These are phyloP conservation scores for Xylariaceae sp. DNA, from an alignment of 2,329 filamentous ascomycete genomes.

Conservation along the genomic window DNA sequence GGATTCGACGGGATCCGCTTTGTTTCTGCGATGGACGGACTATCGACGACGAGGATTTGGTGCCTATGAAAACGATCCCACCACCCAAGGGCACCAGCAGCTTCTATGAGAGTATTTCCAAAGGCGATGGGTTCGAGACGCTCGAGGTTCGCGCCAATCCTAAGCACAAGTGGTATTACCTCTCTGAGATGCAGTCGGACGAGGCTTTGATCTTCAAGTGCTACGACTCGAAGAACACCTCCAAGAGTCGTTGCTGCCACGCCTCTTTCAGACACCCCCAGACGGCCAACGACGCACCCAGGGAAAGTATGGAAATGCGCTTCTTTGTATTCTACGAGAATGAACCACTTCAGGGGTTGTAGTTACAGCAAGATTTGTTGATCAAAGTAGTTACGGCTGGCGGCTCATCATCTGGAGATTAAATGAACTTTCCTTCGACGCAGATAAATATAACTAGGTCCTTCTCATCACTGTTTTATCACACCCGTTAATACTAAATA, in stretches of 20 bases:
- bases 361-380: neutral
- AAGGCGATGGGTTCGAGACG: slow-evolving; percentile 20
- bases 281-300: slow-evolving; percentile 1
- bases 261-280: slow-evolving; percentile 11
- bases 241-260: slow-evolving; percentile 25
- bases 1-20: slow-evolving; percentile 21
- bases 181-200: slow-evolving; percentile 20
- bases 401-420: too few relatives aligned
- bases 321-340: slow-evolving; percentile 29
- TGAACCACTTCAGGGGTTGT: slow-evolving; percentile 11
- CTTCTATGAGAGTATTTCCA: slow-evolving; percentile 20
- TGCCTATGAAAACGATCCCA: slow-evolving; percentile 3
- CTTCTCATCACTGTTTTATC: too few relatives aligned
- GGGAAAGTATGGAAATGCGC: slow-evolving; percentile 29
- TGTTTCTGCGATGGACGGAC: slow-evolving; percentile 22
- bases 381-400: too few relatives aligned
- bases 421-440: too few relatives aligned
- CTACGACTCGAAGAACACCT: slow-evolving; percentile 22
- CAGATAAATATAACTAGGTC: too few relatives aligned
- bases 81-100: slow-evolving; percentile 16
- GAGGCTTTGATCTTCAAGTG: slow-evolving; percentile 25
- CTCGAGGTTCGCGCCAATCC: slow-evolving; percentile 21
- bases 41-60: slow-evolving; percentile 22
- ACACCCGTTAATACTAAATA: too few relatives aligned
- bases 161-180: slow-evolving; percentile 25